phyloP scores from a whole-genome alignment of 192 early-diverging fungal genomes.

The Chytriomyces hyalinus region DNA sequence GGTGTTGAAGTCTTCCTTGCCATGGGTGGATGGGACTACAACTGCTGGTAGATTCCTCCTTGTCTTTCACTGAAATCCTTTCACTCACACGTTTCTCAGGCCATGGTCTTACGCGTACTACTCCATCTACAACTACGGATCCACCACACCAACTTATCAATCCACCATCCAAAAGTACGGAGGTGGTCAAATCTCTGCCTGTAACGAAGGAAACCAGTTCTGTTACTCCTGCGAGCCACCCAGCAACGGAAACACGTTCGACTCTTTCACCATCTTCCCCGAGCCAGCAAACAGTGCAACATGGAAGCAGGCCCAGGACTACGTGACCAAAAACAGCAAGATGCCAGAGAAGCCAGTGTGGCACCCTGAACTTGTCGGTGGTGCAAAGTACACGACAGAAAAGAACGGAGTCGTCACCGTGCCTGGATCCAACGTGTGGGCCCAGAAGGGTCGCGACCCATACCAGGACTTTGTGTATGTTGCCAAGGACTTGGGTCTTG shows the following conservation, averaged over 20 bases:
- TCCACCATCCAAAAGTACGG: background rate
- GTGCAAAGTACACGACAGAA: background rate
- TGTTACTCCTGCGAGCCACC: conserved; percentile 26
- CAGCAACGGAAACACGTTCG: conserved; percentile 19
- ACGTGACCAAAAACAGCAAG: conserved; percentile 1
- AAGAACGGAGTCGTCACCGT: background rate
- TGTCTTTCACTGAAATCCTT: background rate
- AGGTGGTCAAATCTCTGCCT: conserved; percentile 10
- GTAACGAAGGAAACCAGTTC: conserved; percentile 9
- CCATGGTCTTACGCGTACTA: conserved; percentile 7
- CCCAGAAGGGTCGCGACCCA: conserved; percentile 5
- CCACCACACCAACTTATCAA: background rate
- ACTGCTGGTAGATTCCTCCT: background rate
- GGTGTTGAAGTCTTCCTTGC: conserved; percentile 13
- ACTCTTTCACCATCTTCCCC: conserved; percentile 22
- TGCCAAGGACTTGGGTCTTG: conserved; percentile 22
- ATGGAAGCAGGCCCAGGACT: conserved; percentile 11
- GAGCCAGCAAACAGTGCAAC: conserved; percentile 8
- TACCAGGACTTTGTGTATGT: conserved; percentile 23
- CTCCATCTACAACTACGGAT: conserved; percentile 8
- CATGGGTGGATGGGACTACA: background rate
- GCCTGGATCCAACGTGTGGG: background rate
- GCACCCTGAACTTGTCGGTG: conserved; percentile 22
- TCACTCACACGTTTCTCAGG: background rate
- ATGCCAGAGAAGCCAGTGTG: background rate